Evolutionary conservation across 192 early-diverging fungal species (phyloP).

Genomic region (Chytriomyces confervae): DNA sequence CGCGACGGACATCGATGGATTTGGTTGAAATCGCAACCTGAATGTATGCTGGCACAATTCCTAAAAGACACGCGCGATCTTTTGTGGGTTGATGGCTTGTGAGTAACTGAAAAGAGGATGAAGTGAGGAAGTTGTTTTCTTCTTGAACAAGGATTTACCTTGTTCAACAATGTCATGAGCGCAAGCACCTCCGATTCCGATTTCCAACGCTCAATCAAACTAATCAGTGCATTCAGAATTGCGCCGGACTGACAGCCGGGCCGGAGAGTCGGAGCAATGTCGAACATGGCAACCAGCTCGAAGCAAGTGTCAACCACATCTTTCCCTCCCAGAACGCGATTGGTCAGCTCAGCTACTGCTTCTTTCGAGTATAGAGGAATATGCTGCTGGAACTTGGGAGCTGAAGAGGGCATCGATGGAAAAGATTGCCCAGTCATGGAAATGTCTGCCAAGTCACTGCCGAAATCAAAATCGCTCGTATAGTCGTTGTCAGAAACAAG

Average conservation of each 20-base stretch:
- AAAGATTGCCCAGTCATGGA: too few species aligned
- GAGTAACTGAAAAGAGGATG: not conserved
- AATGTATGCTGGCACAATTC: not conserved
- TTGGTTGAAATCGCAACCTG: not conserved
- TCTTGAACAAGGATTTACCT: not conserved
- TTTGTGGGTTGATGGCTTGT: not conserved
- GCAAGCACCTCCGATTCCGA: conserved; percentile 1
- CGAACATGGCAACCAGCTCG: conserved; percentile 16
- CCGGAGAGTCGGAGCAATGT: conserved; percentile 14
- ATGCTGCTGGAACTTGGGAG: not conserved
- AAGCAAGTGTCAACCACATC: conserved; percentile 15
- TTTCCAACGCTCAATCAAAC: not conserved
- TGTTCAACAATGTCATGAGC: conserved; percentile 20
- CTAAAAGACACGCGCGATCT: not conserved
- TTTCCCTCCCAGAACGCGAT: not conserved
- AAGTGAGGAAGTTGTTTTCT: not conserved
- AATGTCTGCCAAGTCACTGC: not conserved
- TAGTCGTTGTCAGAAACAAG: not conserved
- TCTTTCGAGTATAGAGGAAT: conserved; percentile 4
- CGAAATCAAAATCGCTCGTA: conserved; percentile 23
- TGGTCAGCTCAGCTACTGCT: not conserved
- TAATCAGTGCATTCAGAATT: not conserved
- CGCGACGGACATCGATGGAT: conserved; percentile 19
- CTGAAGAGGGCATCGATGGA: not conserved
- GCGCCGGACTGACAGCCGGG: not conserved